Conservation (phyloP, 257 asterid species). For the Solanum lycopersicoides region DNA sequence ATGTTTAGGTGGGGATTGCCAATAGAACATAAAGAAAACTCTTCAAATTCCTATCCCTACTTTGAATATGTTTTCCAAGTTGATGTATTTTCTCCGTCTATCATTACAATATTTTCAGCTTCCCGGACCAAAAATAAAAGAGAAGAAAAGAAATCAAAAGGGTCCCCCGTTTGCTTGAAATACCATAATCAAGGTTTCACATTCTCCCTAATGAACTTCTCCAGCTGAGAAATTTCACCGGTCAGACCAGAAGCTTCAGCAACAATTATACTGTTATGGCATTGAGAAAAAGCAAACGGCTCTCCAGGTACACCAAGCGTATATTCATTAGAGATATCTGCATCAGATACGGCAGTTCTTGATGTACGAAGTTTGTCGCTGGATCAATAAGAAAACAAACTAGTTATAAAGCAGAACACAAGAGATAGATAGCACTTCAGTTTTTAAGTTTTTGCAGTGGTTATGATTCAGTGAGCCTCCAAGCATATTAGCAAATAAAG, state of each 20-base stretch:
- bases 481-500: background rate
- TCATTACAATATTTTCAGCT: background rate
- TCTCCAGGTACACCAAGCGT: conserved; percentile 71
- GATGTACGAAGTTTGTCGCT: conserved; percentile 89
- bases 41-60: background rate
- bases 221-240: conserved; percentile 48
- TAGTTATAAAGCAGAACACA: background rate
- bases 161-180: background rate
- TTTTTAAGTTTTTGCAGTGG: background rate
- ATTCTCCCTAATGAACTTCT: conserved; percentile 58
- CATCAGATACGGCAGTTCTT: conserved; percentile 72
- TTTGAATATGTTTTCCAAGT: background rate
- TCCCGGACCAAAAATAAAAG: too few relatives aligned
- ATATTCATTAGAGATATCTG: conserved; percentile 52
- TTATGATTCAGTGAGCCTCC: background rate
- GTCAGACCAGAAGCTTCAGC: conserved; percentile 77
- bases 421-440: background rate
- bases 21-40: background rate
- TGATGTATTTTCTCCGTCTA: background rate
- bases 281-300: conserved; percentile 64
- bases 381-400: conserved; percentile 3
- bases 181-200: conserved; percentile 30
- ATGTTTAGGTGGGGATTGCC: background rate
- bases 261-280: conserved; percentile 53
- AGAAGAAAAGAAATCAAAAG: too few relatives aligned